These are phyloP conservation scores for Triangularia verruculosa DNA, from an alignment of 2,329 filamentous ascomycete genomes.

Conservation along the genomic window DNA sequence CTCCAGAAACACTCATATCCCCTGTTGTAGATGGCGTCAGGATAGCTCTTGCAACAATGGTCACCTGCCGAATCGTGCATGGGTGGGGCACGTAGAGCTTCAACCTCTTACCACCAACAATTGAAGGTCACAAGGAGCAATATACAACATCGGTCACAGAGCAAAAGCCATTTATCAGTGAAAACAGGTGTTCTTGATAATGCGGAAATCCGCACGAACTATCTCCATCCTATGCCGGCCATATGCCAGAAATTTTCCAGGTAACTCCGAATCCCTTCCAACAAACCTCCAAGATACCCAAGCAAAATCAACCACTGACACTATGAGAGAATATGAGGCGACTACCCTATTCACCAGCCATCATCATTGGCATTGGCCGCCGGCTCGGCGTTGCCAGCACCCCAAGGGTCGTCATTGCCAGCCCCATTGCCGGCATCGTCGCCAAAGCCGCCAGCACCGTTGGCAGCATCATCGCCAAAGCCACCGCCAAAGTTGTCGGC, in stretches of 20 bases:
- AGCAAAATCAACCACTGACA: not conserved
- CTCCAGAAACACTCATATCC: no score
- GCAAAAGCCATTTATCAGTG: not conserved
- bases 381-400: conserved; percentile 4
- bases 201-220: conserved; percentile 6
- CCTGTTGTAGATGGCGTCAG: no score
- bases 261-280: conserved; percentile 5
- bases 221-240: not conserved
- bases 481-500: not conserved
- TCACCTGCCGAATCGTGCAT: no score
- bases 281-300: conserved; percentile 9
- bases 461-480: not conserved
- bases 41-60: not conserved
- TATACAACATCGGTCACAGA: not conserved
- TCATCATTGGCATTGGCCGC: not conserved
- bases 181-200: not conserved
- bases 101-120: not conserved
- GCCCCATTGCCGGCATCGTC: not conserved
- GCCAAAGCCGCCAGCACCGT: not conserved
- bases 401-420: conserved; percentile 1
- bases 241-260: not conserved
- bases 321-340: not conserved
- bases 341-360: conserved; percentile 9
- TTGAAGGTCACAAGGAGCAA: not conserved
- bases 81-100: not conserved